Percentiles rank a stretch among this genome's conserved stretches.
Evolutionary conservation across 176 grass and related monocot genomes (phyloP).

Genomic region (Musa schizocarpa): DNA sequence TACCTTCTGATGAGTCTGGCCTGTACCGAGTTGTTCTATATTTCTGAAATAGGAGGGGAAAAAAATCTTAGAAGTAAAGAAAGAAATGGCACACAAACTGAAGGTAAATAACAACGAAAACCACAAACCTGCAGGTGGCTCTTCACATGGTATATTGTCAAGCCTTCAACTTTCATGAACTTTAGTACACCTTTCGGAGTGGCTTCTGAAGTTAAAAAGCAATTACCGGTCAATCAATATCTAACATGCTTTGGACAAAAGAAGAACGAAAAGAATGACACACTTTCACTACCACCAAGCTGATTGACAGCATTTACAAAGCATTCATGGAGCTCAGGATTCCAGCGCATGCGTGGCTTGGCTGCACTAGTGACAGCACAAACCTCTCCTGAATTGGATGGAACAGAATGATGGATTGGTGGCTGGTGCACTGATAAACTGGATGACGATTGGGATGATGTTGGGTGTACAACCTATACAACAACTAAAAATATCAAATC

Average conservation of each 20-base stretch:
- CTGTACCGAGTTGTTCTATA: slow-evolving; percentile 39
- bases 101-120: slow-evolving; percentile 9
- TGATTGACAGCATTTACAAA: slow-evolving; percentile 70
- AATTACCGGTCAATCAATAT: slow-evolving; percentile 9
- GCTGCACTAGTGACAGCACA: slow-evolving; percentile 18
- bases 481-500: slow-evolving; percentile 4
- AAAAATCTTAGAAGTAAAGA: background rate
- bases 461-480: slow-evolving; percentile 28
- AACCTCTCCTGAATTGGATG: slow-evolving; percentile 32
- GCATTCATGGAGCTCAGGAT: slow-evolving; percentile 63
- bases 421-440: slow-evolving; percentile 19
- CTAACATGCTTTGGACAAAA: background rate
- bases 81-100: background rate
- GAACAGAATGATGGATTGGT: slow-evolving; percentile 21
- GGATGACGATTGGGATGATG: slow-evolving; percentile 2
- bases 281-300: slow-evolving; percentile 81
- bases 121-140: slow-evolving; percentile 63
- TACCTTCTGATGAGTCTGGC: slow-evolving; percentile 50
- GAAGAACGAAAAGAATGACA: background rate
- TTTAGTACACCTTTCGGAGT: slow-evolving; percentile 83
- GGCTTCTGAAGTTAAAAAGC: slow-evolving; percentile 44
- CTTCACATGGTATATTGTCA: slow-evolving; percentile 91
- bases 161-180: slow-evolving; percentile 67
- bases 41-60: slow-evolving; percentile 44
- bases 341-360: slow-evolving; percentile 72